Evolutionary conservation across 768 basidiomycete genomes (phyloP).

Genomic region (Mycena belliarum): DNA sequence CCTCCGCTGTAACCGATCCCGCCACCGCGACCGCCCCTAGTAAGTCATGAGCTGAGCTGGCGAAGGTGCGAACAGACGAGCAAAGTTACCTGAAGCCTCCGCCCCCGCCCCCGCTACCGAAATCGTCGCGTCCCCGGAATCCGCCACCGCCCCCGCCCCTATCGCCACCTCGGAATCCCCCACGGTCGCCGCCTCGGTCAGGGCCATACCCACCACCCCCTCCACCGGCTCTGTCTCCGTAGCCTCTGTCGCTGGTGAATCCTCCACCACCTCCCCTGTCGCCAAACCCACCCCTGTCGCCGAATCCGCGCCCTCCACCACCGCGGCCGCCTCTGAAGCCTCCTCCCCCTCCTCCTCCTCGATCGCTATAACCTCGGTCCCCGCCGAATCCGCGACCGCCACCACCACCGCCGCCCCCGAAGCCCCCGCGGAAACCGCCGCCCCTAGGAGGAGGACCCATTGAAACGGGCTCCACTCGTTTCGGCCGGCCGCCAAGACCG

Average conservation of each 20-base stretch:
- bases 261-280: slow-evolving; percentile 45
- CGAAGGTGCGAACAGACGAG: no score
- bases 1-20: slow-evolving; percentile 63
- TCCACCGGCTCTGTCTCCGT: slow-evolving; percentile 33
- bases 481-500: slow-evolving; percentile 98
- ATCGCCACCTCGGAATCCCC: not conserved
- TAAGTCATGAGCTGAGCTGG: slow-evolving; percentile 5
- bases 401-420: slow-evolving; percentile 43
- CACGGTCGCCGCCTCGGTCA: slow-evolving; percentile 31
- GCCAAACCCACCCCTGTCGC: slow-evolving; percentile 38
- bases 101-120: slow-evolving; percentile 41
- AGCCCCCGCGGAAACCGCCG: slow-evolving; percentile 37
- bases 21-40: slow-evolving; percentile 63
- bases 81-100: slow-evolving; percentile 50
- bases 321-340: slow-evolving; percentile 43
- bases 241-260: slow-evolving; percentile 39
- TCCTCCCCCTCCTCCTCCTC: slow-evolving; percentile 37
- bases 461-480: slow-evolving; percentile 52
- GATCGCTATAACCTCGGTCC: slow-evolving; percentile 41
- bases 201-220: slow-evolving; percentile 43
- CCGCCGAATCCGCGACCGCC: slow-evolving; percentile 38
- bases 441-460: slow-evolving; percentile 36
- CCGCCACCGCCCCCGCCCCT: slow-evolving; percentile 39
- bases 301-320: slow-evolving; percentile 40
- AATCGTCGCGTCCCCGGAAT: slow-evolving; percentile 36